phyloP scores from a whole-genome alignment of 345 rosid genomes.

The Brassica juncea region DNA sequence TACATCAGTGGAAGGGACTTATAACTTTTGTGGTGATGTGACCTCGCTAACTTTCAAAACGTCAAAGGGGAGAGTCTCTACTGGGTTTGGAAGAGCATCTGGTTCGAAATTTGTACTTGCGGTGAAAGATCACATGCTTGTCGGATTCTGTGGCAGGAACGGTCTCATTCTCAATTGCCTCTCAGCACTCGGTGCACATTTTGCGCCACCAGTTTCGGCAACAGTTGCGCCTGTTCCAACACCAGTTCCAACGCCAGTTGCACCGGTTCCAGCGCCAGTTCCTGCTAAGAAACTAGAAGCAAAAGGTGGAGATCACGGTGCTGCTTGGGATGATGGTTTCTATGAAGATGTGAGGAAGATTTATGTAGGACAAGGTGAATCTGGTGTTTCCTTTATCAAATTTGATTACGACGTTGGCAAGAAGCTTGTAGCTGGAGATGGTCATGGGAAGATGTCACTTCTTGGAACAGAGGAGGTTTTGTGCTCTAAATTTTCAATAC shows the following conservation, averaged over 20 bases:
- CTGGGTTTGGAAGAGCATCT: background rate
- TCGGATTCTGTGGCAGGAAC: slow-evolving; percentile 19
- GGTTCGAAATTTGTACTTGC: slow-evolving; percentile 8
- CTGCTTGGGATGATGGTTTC: slow-evolving; percentile 27
- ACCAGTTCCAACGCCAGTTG: background rate
- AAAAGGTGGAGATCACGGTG: slow-evolving; percentile 21
- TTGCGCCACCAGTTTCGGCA: background rate
- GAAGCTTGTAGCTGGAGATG: slow-evolving; percentile 2
- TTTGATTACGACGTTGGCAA: slow-evolving; percentile 8
- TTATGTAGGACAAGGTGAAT: slow-evolving; percentile 14
- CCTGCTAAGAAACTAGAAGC: background rate
- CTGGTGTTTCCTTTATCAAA: slow-evolving; percentile 4
- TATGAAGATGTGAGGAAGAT: slow-evolving; percentile 11
- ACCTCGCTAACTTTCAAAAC: slow-evolving; percentile 14
- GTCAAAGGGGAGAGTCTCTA: background rate
- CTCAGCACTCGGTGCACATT: slow-evolving; percentile 16
- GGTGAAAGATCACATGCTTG: background rate
- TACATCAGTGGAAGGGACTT: slow-evolving; percentile 21
- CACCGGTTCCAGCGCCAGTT: background rate
- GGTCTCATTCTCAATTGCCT: background rate
- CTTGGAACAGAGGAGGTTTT: slow-evolving; percentile 11
- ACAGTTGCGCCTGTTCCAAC: background rate
- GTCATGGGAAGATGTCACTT: slow-evolving; percentile 18
- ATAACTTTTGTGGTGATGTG: background rate
- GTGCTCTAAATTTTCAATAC: background rate